These are phyloP conservation scores for Solanum chaucha DNA, from an alignment of 257 asterid genomes.

Conservation along the genomic window DNA sequence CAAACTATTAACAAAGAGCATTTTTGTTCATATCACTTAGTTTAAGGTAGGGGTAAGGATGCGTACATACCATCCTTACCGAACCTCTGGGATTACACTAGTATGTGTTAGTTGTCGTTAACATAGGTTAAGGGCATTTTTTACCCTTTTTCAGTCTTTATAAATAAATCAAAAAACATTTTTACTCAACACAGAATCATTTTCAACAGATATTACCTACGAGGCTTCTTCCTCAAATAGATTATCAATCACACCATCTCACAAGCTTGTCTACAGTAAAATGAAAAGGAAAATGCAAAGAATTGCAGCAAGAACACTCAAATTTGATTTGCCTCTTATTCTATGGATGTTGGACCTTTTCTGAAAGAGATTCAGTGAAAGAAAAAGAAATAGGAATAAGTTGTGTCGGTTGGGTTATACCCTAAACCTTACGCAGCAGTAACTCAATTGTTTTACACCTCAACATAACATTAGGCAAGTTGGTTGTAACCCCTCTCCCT, in stretches of 20 bases:
- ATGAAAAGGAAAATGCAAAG: neutral
- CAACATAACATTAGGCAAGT: neutral
- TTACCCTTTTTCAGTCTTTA: neutral
- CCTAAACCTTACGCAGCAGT: neutral
- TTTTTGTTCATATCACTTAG: neutral
- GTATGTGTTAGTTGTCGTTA: neutral
- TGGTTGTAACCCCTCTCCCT: neutral
- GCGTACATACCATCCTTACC: neutral
- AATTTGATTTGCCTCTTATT: neutral
- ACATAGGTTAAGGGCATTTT: neutral
- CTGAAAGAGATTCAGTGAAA: neutral
- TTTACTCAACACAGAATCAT: neutral
- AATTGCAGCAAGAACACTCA: neutral
- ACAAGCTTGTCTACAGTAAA: neutral
- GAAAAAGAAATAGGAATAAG: neutral
- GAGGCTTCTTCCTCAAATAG: neutral
- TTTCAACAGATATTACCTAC: neutral
- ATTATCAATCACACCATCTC: neutral
- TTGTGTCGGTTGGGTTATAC: neutral
- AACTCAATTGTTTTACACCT: neutral
- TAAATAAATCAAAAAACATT: neutral
- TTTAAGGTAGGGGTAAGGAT: neutral
- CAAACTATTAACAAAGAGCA: neutral
- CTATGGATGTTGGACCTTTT: neutral
- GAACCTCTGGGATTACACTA: neutral